Base-by-base conservation (phyloP, 179 eudicot genomes). In the Pouteria campechiana region DNA sequence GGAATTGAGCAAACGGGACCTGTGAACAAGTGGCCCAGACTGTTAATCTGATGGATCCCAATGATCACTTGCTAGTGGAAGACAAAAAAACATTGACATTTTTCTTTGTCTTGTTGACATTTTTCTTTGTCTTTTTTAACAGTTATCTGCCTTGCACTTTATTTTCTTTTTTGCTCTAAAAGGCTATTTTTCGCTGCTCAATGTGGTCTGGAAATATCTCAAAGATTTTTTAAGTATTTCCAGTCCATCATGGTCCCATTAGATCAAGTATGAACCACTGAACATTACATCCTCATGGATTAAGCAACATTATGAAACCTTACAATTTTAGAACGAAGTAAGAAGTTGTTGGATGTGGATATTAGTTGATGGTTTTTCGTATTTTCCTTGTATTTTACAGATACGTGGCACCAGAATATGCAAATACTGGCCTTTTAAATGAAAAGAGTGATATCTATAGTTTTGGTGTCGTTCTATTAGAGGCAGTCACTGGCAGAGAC, bases 381-480 rank as follows among this genome's bases (percentile, higher is more conserved):
- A n/a, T 17, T 19, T 57, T 44, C 34, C 18, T 4, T 11, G 24
- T 1, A 24, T 34, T 23, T 19, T 55, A 55, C 74, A 90, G 98
- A 49, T 90, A 90, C 50, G 98, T 86, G 49, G 96, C 98, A 37
- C 98, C 98, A 25, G 98, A 90, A 60, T 90, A 90, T 67, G 98
- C 98, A 50, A 90, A 87, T 65, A 90, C 85, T 8, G 98, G 98
- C 36, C 94, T 86, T 48, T 41, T 90, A 60, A 90, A 87, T 37
- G 98, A 90, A 55, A 90, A 87, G 80, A 90, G 98, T 57, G 98
- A 90, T 48, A 94, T 90, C 24, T 90, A 90, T 56, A 90, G 98
- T 70, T 90, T 86, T 43, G 98, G 98, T 7, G 92, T 90, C 48
- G 54, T 90, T 56, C 75, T 90, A 27, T 49, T 90, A 47, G 98